These are phyloP conservation scores for Mycena epipterygia DNA, from an alignment of 768 basidiomycete genomes.

Conservation along the genomic window DNA sequence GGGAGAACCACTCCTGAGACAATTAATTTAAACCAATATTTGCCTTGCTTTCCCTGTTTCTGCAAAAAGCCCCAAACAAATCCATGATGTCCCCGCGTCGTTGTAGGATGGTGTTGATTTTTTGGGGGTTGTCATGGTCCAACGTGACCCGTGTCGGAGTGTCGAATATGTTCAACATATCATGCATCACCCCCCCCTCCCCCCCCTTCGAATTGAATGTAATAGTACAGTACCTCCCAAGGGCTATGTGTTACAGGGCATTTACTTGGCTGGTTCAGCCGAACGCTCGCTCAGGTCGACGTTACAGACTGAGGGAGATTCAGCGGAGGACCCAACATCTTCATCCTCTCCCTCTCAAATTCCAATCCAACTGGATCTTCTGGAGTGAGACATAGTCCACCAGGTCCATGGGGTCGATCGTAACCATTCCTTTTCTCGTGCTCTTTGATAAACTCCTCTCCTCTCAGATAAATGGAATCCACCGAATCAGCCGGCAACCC, in stretches of 20 bases:
- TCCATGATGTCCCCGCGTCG: too few relatives aligned
- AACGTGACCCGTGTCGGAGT: too few relatives aligned
- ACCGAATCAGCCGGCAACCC: slow-evolving; percentile 27
- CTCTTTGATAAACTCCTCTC: slow-evolving; percentile 23
- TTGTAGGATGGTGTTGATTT: too few relatives aligned
- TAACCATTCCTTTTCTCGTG: slow-evolving; percentile 30
- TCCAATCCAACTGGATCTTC: slow-evolving; percentile 29
- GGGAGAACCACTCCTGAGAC: too few relatives aligned
- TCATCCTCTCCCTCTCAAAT: slow-evolving; percentile 33
- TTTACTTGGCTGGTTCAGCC: slow-evolving; percentile 7
- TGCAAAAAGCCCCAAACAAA: too few relatives aligned
- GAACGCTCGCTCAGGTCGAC: slow-evolving; percentile 21
- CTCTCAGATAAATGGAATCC: slow-evolving; percentile 30
- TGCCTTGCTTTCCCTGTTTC: too few relatives aligned
- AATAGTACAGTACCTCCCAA: slow-evolving; percentile 23
- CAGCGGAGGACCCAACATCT: slow-evolving; percentile 22
- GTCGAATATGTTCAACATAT: too few relatives aligned
- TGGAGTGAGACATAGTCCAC: slow-evolving; percentile 29
- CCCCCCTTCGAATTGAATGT: too few relatives aligned
- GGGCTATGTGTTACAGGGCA: slow-evolving; percentile 9
- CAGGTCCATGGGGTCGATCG: slow-evolving; percentile 32
- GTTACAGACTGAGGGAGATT: slow-evolving; percentile 11
- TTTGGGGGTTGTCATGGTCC: too few relatives aligned
- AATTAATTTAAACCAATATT: too few relatives aligned
- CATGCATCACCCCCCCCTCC: too few relatives aligned